A percentile compares a stretch with the other conserved stretches of the same genome.
Evolutionary conservation across 805 yeast genomes (phyloP).

Genomic region (Yamadazyma sp.): DNA sequence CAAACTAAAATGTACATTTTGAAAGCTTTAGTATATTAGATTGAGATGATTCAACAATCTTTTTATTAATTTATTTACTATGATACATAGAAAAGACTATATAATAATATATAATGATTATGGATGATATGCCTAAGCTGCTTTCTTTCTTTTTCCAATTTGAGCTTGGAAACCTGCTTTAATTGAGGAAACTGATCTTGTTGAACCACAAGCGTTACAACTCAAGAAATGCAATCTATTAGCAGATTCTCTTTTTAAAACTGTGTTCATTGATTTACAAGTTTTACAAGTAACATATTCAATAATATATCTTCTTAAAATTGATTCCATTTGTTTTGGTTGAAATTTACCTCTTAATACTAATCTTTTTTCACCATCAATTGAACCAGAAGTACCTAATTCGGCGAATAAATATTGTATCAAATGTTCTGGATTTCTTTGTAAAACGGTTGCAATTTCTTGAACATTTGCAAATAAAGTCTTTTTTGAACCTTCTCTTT

Average conservation of each 20-base stretch:
- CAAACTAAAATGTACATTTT: too few relatives aligned
- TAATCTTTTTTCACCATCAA: constrained; percentile 95
- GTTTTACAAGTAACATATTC: constrained; percentile 99
- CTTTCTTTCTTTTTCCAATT: constrained; percentile 80
- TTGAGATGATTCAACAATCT: too few relatives aligned
- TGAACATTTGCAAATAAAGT: constrained; percentile 95
- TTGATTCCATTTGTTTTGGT: constrained; percentile 96
- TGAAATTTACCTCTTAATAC: constrained; percentile 98
- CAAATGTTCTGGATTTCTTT: constrained; percentile 95
- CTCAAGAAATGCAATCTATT: constrained; percentile 96
- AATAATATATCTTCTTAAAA: constrained; percentile 90
- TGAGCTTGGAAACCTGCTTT: constrained; percentile 99
- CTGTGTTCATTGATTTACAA: constrained; percentile 96
- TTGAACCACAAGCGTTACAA: constrained; percentile 96
- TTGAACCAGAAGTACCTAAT: constrained; percentile 98
- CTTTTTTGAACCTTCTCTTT: constrained; percentile 96
- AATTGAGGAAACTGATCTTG: constrained; percentile 94
- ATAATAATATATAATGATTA: constrained; percentile 6
- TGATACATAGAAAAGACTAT: constrained; percentile 13
- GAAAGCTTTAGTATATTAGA: too few relatives aligned
- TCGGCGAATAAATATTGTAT: constrained; percentile 97
- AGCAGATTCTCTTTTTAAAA: constrained; percentile 89
- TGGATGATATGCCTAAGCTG: constrained; percentile 1
- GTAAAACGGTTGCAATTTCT: constrained; percentile 89
- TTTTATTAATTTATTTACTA: too few relatives aligned